phyloP scores from a whole-genome alignment of 495 filamentous ascomycete species.

The Penicillium cosmopolitanum region DNA sequence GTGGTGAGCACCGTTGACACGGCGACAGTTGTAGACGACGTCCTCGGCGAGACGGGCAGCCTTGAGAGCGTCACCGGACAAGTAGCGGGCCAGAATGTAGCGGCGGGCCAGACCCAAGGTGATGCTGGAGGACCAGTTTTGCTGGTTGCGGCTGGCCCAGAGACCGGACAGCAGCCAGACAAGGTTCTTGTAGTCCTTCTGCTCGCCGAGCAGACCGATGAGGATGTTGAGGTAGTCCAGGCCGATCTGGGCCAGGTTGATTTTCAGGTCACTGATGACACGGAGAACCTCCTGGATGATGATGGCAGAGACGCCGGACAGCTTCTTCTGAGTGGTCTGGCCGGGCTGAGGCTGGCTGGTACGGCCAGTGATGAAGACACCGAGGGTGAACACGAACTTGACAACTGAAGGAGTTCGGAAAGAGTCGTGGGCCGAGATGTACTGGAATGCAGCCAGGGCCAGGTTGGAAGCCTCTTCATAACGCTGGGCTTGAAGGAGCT shows the following conservation, averaged over 20 bases:
- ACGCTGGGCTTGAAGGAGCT: slow-evolving; percentile 30
- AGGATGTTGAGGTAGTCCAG: slow-evolving; percentile 38
- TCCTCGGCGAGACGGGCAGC: slow-evolving; percentile 45
- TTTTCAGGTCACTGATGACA: slow-evolving; percentile 31
- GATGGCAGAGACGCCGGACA: slow-evolving; percentile 20
- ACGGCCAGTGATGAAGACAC: slow-evolving; percentile 32
- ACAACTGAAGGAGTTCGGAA: slow-evolving; percentile 30
- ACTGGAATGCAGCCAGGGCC: slow-evolving; percentile 36
- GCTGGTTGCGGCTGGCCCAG: slow-evolving; percentile 40
- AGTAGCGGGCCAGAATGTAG: slow-evolving; percentile 43
- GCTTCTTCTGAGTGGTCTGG: slow-evolving; percentile 25
- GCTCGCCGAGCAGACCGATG: slow-evolving; percentile 40
- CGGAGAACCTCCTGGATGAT: slow-evolving; percentile 32
- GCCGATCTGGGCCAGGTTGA: slow-evolving; percentile 34
- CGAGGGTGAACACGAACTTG: slow-evolving; percentile 37
- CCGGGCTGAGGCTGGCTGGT: slow-evolving; percentile 21
- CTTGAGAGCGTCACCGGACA: slow-evolving; percentile 33
- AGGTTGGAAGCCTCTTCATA: slow-evolving; percentile 36
- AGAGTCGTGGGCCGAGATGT: slow-evolving; percentile 33
- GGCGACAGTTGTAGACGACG: slow-evolving; percentile 47
- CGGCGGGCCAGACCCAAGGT: slow-evolving; percentile 43
- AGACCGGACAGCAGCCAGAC: slow-evolving; percentile 39
- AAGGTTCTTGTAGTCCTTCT: slow-evolving; percentile 42
- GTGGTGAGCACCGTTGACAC: slow-evolving; percentile 42
- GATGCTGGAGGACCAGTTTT: slow-evolving; percentile 25